These are phyloP conservation scores for Giardia duodenalis DNA, from an alignment of 208 protist species.

Conservation along the genomic window DNA sequence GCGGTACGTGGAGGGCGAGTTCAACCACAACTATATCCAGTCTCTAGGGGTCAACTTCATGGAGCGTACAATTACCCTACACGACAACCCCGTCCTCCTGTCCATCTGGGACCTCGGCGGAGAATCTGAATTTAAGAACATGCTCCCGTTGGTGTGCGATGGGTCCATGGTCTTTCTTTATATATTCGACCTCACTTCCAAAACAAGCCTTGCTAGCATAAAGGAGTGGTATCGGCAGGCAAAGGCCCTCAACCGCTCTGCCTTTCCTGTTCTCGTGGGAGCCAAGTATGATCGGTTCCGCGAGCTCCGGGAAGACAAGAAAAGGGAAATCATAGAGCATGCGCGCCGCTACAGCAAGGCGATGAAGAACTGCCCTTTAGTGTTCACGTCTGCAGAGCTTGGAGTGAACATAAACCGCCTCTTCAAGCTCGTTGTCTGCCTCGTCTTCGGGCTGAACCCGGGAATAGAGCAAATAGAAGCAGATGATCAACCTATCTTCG, in stretches of 20 bases:
- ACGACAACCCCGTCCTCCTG: neutral
- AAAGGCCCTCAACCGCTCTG: neutral
- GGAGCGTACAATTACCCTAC: neutral
- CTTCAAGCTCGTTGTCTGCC: neutral
- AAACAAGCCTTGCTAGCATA: neutral
- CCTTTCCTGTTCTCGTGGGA: neutral
- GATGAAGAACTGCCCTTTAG: neutral
- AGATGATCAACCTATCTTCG: slow-evolving; percentile 19
- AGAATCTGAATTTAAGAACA: slow-evolving; percentile 8
- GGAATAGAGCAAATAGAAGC: neutral
- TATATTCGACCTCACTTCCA: neutral
- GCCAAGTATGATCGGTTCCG: slow-evolving; percentile 4
- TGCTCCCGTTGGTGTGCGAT: slow-evolving; percentile 16
- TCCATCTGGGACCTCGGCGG: slow-evolving; percentile 16
- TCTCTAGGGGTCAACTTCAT: slow-evolving; percentile 15
- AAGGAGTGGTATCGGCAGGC: slow-evolving; percentile 17
- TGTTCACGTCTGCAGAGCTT: neutral
- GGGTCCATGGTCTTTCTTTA: slow-evolving; percentile 3
- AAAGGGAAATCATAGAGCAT: neutral
- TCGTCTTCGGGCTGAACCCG: slow-evolving; percentile 11
- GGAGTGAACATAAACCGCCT: slow-evolving; percentile 15
- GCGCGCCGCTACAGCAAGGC: slow-evolving; percentile 8
- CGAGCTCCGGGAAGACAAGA: neutral
- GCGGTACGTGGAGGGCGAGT: neutral
- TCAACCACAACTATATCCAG: slow-evolving; percentile 24